Conservation (phyloP, 75 land plant genomes). For the Sequoia sempervirens region DNA sequence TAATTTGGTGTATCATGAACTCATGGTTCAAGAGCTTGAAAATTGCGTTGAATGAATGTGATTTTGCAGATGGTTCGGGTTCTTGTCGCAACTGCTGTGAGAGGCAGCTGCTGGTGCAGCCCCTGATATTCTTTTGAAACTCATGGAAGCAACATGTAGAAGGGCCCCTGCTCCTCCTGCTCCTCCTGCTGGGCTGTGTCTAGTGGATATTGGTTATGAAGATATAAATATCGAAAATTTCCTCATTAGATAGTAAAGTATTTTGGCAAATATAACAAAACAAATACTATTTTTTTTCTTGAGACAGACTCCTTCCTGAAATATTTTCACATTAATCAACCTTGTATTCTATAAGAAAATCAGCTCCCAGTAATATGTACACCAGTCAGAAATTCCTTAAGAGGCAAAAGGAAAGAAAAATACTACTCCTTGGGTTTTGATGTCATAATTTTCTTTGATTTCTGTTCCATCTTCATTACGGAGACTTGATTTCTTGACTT, state of each 20-base stretch:
- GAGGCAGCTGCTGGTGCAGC: slow-evolving; percentile 78
- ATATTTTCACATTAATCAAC: background rate
- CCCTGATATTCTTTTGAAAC: slow-evolving; percentile 48
- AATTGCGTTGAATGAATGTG: background rate
- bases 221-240: slow-evolving; percentile 38
- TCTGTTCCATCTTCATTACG: background rate
- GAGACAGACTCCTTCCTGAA: background rate
- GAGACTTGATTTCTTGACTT: background rate
- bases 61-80: slow-evolving; percentile 78
- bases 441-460: background rate
- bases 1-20: background rate
- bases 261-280: background rate
- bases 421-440: background rate
- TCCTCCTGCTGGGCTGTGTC: slow-evolving; percentile 74
- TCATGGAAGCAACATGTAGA: slow-evolving; percentile 72
- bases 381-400: background rate
- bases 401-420: background rate
- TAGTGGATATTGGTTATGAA: slow-evolving; percentile 63
- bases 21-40: background rate
- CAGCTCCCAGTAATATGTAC: background rate
- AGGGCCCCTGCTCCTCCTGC: slow-evolving; percentile 93
- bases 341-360: background rate
- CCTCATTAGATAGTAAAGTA: slow-evolving; percentile 18
- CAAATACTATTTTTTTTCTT: background rate
- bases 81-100: slow-evolving; percentile 72